phyloP scores from a whole-genome alignment of 495 filamentous ascomycete genomes.

The Penicillium coffeae region DNA sequence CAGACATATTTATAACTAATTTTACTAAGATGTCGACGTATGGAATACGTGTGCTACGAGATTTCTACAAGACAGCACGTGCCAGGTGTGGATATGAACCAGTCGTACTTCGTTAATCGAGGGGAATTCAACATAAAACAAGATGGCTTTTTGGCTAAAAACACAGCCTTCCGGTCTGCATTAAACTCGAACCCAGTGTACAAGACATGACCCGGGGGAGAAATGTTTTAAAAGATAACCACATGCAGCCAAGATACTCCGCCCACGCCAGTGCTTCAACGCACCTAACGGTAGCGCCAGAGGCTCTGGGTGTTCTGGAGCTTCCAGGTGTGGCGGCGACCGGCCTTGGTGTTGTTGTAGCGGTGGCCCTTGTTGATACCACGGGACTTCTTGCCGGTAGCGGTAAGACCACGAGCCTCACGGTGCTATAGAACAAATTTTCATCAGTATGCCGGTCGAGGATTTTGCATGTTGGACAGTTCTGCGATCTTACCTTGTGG shows the following conservation, averaged over 20 bases:
- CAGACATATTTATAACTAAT: not conserved
- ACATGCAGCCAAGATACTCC: conserved; percentile 40
- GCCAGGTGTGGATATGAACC: conserved; percentile 26
- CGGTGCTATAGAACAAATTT: conserved; percentile 61
- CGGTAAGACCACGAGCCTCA: conserved; percentile 91
- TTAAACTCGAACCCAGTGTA: conserved; percentile 37
- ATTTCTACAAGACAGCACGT: conserved; percentile 12
- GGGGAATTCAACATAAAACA: conserved; percentile 34
- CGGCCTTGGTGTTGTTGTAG: conserved; percentile 95
- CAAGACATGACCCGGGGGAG: conserved; percentile 31
- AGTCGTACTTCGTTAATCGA: conserved; percentile 45
- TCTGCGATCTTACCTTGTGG: conserved; percentile 69
- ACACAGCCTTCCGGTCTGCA: conserved; percentile 40
- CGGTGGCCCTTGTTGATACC: conserved; percentile 98
- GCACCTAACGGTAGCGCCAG: conserved; percentile 74
- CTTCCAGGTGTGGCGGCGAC: conserved; percentile 99
- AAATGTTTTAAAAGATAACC: conserved; percentile 35
- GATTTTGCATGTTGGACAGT: not conserved
- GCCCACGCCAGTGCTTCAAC: conserved; percentile 25
- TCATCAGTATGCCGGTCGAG: conserved; percentile 16
- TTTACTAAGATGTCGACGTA: not conserved
- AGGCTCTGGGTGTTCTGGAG: conserved; percentile 95
- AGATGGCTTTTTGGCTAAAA: conserved; percentile 45
- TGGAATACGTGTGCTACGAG: conserved; percentile 3
- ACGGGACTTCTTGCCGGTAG: conserved; percentile 98